A percentile compares a stretch with the other conserved stretches of the same genome.
Conservation (phyloP, 495 filamentous ascomycete genomes). For the Podospora tetraspora region DNA sequence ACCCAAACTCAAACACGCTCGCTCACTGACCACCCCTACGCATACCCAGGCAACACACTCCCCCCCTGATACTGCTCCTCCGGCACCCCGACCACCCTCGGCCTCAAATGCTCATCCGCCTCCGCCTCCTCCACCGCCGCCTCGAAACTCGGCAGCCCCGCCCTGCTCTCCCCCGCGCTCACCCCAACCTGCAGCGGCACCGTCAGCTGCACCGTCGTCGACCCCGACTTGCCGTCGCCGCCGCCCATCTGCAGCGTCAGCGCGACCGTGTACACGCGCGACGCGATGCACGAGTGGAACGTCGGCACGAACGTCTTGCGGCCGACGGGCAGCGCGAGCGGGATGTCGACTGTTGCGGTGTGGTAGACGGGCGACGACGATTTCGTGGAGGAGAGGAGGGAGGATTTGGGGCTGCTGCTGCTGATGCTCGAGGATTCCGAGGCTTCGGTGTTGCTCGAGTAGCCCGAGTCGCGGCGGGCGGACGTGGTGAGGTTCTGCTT, state of each 20-base stretch:
- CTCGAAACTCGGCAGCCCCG: conserved; percentile 36
- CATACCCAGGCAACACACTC: conserved; percentile 36
- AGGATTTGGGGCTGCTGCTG: background rate
- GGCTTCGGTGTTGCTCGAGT: conserved; percentile 31
- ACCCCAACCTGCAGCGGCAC: conserved; percentile 73
- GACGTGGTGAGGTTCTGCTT: conserved; percentile 40
- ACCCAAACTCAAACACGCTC: no score
- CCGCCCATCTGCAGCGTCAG: conserved; percentile 57
- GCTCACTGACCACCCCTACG: conserved; percentile 13
- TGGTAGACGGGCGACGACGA: conserved; percentile 43
- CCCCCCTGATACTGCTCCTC: conserved; percentile 10
- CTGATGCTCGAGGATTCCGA: conserved; percentile 10
- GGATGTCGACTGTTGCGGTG: conserved; percentile 63
- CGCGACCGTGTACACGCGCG: conserved; percentile 71
- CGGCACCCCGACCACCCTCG: conserved; percentile 34
- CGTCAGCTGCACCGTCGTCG: conserved; percentile 56
- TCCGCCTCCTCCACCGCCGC: conserved; percentile 28
- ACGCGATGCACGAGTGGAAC: conserved; percentile 81
- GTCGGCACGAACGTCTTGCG: conserved; percentile 75
- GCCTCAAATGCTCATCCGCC: conserved; percentile 46
- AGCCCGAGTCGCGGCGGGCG: conserved; percentile 57
- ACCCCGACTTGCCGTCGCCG: conserved; percentile 35
- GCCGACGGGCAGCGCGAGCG: conserved; percentile 61
- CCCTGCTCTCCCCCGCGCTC: conserved; percentile 24
- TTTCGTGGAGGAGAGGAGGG: background rate